Percentiles rank a stretch among this genome's conserved stretches.
Conservation (phyloP, 176 grass and related monocot species). For the Carex cristatella region DNA sequence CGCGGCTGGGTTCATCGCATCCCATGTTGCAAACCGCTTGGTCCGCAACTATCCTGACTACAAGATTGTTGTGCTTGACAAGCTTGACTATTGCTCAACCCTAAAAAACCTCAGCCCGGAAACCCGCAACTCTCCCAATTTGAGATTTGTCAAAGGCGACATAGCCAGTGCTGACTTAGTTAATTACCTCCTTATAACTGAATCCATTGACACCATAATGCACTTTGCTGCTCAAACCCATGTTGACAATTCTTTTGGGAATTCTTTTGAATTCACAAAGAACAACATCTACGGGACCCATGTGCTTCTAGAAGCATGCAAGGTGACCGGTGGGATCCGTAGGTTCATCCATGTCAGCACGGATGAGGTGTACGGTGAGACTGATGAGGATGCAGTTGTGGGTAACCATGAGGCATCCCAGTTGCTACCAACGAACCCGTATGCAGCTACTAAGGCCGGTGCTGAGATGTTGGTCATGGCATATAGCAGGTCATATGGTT, state of each 20-base stretch:
- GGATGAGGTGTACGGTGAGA: constrained; percentile 74
- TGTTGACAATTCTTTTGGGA: constrained; percentile 82
- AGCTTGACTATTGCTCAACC: constrained; percentile 74
- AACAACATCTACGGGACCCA: constrained; percentile 86
- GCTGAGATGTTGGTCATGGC: constrained; percentile 87
- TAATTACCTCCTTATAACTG: constrained; percentile 65
- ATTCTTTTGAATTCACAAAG: constrained; percentile 85
- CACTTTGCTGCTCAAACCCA: constrained; percentile 82
- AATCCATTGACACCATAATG: constrained; percentile 82
- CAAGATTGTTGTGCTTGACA: constrained; percentile 75
- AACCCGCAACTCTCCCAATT: constrained; percentile 42
- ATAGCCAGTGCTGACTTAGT: constrained; percentile 81
- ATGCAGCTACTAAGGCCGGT: constrained; percentile 65
- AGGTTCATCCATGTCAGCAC: constrained; percentile 85
- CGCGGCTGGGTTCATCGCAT: constrained; percentile 71
- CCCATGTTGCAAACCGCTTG: constrained; percentile 69
- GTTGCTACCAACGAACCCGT: constrained; percentile 65
- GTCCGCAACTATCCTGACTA: constrained; percentile 60
- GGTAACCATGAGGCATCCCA: constrained; percentile 78
- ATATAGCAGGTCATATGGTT: constrained; percentile 68
- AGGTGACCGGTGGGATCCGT: constrained; percentile 66
- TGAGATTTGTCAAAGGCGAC: constrained; percentile 85
- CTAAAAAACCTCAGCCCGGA: constrained; percentile 52
- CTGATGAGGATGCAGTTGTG: constrained; percentile 71
- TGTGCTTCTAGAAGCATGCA: constrained; percentile 75